phyloP scores from a whole-genome alignment of 768 basidiomycete species.

The Kwoniella sp. region DNA sequence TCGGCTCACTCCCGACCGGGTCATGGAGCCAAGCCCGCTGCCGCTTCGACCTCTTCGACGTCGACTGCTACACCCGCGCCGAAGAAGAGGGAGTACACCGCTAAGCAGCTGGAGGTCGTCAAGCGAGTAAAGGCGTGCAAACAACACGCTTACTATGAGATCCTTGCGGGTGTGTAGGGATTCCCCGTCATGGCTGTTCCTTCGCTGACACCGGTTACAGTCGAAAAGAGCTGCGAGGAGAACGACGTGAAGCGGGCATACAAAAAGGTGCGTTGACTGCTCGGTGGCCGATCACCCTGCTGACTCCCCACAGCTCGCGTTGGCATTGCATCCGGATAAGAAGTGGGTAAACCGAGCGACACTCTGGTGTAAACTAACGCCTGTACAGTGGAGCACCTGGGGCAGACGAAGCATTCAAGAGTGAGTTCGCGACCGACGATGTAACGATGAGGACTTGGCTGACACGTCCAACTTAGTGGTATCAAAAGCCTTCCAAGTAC shows the following conservation, averaged over 20 bases:
- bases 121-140: constrained; percentile 80
- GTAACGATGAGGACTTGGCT: too few species aligned
- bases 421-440: too few species aligned
- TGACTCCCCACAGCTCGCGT: constrained; percentile 61
- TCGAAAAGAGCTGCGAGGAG: constrained; percentile 46
- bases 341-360: constrained; percentile 26
- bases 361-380: background rate
- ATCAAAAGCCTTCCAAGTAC: constrained; percentile 91
- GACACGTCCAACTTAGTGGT: constrained; percentile 62
- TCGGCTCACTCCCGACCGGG: constrained; percentile 55
- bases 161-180: constrained; percentile 59
- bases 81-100: constrained; percentile 77
- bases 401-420: constrained; percentile 96
- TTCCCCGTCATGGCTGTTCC: too few species aligned
- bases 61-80: constrained; percentile 41
- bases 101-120: constrained; percentile 76
- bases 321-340: constrained; percentile 56
- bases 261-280: constrained; percentile 65
- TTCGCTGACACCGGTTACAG: constrained; percentile 16
- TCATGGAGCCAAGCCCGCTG: too few species aligned
- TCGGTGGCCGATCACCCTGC: background rate
- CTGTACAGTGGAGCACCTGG: constrained; percentile 85
- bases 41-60: too few species aligned
- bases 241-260: constrained; percentile 71
- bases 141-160: constrained; percentile 88